Evolutionary conservation across 768 basidiomycete species (phyloP), one percentile per base, ranked within the genome.

Genomic region (Serendipita vermifera): DNA sequence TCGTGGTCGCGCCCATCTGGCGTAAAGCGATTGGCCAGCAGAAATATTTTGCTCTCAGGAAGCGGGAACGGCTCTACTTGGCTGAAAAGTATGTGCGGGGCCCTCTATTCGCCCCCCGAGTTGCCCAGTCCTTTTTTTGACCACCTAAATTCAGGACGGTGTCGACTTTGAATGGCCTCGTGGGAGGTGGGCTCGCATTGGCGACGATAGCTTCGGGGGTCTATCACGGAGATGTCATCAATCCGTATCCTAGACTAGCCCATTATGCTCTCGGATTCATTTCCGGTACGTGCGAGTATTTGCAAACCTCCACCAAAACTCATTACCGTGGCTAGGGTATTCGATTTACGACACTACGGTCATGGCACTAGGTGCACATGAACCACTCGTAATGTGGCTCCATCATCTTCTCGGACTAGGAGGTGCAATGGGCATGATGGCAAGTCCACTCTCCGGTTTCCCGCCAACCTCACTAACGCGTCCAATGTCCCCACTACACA

Each of bases 261-360:
- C 46, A 51, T 51, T 51, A 51, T 26, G 46, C 46, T 15, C 22
- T 51, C 20, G 46, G 22, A 7, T 51, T 51, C 17, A 27, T 51
- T n/a, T 51, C 27, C 11, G 17, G 46, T 26, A 51, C n/a, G 46
- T 7, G 22, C 5, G 24, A 22, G 9, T 9, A n/a, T 9, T 51
- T n/a, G 15, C 32, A 9, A 15, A 51, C n/a, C 9, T 29, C 46
- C 24, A n/a, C 9, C 46, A 15, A 20, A n/a, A 26, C n/a, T n/a
- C 7, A 20, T 51, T 11, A 26, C 11, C 24, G 9, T 7, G 15
- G 11, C 7, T n/a, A 51, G 46, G 46, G n/a, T 51, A 51, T n/a
- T 51, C 46, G 20, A 9, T 51, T 9, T 51, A 51, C 22, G 46
- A 51, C 46, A 51, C 46, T 5, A 51, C 46, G n/a, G 46, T 51